Evolutionary conservation across 1,284 basidiomycete genomes (phyloP), one percentile per base, ranked within the genome.

Genomic region (Pholiota adiposa): DNA sequence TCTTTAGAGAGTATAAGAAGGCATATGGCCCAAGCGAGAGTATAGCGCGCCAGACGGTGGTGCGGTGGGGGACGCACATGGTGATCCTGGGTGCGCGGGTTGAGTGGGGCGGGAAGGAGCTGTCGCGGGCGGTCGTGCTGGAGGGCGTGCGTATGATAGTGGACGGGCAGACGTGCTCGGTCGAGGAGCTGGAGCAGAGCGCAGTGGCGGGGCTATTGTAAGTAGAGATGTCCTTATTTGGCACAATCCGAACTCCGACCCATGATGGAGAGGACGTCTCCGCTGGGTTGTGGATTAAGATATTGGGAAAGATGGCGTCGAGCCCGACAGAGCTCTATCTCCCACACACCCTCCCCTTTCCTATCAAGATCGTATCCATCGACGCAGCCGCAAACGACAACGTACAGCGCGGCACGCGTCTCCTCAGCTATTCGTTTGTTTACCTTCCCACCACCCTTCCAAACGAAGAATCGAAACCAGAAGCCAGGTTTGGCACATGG

Each of bases 401-500:
- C 12, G 78, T 96, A 46, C 72, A 80, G 27, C 86, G 91, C 65
- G 92, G 93, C 46, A 80, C 87, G 46, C 87, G 86, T 64, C 82
- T 96, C 34, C 80, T 95, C 67, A 89, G 85, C 70, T 95, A 95
- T 73, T 89, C 90, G 8, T 95, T 90, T 77, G 79, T 81, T 40
- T 80, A 86, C 70, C 71, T 77, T 56, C 69, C 80, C 52, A 64
- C 74, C 40, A 65, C 72, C n/a, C 29, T 34, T 7, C 73, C 78
- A 63, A 51, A 50, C 49, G 38, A 36, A 50, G 77, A 79, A 61
- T 70, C 79, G 64, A 71, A 73, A 65, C 81, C 83, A 54, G 88
- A 93, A 72, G 84, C 87, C 59, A 85, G 91, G 64, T 92, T 93
- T 69, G 92, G 92, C 60, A 91, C 89, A 50, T 97, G 93, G 92